Conservation (phyloP, 192 early-diverging fungal genomes). For the Entomortierella beljakovae region DNA sequence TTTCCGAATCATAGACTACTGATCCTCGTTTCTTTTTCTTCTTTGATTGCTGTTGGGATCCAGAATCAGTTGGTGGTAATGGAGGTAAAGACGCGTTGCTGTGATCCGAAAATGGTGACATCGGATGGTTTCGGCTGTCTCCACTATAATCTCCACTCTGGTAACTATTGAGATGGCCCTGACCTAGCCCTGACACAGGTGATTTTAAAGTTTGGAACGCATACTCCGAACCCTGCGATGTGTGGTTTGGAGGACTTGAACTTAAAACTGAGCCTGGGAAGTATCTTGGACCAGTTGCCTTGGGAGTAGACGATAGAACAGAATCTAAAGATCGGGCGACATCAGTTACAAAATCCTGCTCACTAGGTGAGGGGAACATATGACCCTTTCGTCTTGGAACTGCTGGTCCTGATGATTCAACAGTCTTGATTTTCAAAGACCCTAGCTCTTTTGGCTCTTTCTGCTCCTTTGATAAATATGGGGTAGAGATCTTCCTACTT, state of each 20-base stretch:
- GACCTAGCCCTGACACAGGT: not conserved
- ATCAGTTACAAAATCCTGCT: conserved; percentile 24
- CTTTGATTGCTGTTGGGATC: not conserved
- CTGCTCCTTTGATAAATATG: conserved; percentile 13
- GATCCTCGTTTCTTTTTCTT: conserved; percentile 17
- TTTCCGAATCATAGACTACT: conserved; percentile 2
- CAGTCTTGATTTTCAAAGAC: conserved; percentile 13
- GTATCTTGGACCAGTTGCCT: conserved; percentile 1
- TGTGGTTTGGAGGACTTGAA: conserved; percentile 23
- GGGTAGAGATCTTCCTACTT: conserved; percentile 16
- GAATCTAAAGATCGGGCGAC: conserved; percentile 34
- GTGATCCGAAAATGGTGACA: not conserved
- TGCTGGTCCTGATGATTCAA: conserved; percentile 7
- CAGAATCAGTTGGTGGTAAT: conserved; percentile 5
- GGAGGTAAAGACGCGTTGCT: conserved; percentile 5
- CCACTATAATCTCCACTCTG: not conserved
- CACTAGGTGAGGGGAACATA: conserved; percentile 15
- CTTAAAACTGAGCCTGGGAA: conserved; percentile 9
- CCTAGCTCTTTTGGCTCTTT: not conserved
- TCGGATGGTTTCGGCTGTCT: not conserved
- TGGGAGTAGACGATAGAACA: conserved; percentile 10
- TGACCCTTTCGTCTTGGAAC: conserved; percentile 18
- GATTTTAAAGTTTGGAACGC: conserved; percentile 32
- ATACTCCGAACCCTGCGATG: conserved; percentile 22
- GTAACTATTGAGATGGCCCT: not conserved